Evolutionary conservation across 2,329 filamentous ascomycete species (phyloP), one percentile per base, ranked within the genome.

Genomic region (Fusarium albidum): DNA sequence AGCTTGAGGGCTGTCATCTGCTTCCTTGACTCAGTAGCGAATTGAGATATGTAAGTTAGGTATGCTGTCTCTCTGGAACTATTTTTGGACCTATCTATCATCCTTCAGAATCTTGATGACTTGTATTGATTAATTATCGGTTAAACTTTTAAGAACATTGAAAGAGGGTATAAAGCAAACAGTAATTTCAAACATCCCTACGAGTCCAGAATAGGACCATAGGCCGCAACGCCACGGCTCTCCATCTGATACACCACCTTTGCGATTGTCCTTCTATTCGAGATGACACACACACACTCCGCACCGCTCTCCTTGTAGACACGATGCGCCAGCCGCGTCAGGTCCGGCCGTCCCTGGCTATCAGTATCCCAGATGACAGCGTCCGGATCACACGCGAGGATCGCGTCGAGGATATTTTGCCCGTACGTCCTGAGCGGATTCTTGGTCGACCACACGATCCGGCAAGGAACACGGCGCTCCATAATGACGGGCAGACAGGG

Each of bases 271-370:
- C 67, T 75, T 44, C 83, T 80, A 67, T 90, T 90, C 47, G 82
- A 84, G 62, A 91, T 84, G 52, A 90, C 79, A 65, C 88, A 84
- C 15, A 89, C 85, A 6, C 86, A 87, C 74, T 90, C 87, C 0
- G 85, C 69, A 9, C 75, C 72, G 58, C 79, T 82, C 32, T 81
- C 77, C 28, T 83, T 72, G 6, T 75, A 74, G 5, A 84, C 68
- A 64, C 88, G 77, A 66, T 74, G 75, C 0, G 69, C 67, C 39
- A 71, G 53, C 18, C 65, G 52, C 11, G 72, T 69, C 35, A 78
- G 63, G 35, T 89, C 80, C 3, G 83, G 78, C 5, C 85, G 75
- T 0, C 83, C 84, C 13, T 74, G 74, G 28, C 72, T 68, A 39
- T 78, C 75, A 3, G 86, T 89, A 64, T 90, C 85, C 67, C 88